Evolutionary conservation across 169 alveolate species (phyloP), one percentile per base, ranked within the genome.

Genomic region (Plasmodium vinckei): DNA sequence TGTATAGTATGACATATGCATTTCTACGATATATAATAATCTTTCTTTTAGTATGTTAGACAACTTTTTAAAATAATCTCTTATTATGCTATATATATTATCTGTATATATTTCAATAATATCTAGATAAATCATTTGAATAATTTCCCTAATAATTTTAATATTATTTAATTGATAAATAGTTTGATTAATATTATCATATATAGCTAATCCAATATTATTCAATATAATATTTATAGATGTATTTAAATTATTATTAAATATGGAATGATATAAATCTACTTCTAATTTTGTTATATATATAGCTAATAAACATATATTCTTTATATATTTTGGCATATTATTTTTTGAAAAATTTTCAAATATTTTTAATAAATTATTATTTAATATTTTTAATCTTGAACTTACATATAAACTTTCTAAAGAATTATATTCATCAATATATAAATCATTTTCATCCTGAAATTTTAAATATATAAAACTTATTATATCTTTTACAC

Each of bases 1-100:
- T 25, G 91, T 86, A 46, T 86, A 86, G 5, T 86, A 86, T 1
- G 91, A 86, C n/a, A 86, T 86, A 27, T 86, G 71, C 59, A 86
- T 59, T 63, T 86, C 91, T 42, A 86, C 60, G 13, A 71, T 73
- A 63, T 70, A 64, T 46, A 86, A 42, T 23, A 86, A 19, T 59
- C 84, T 86, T 4, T 86, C 91, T 23, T 86, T 86, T 51, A 86
- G 49, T 13, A 46, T 69, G 23, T 25, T 44, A 57, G 87, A 56
- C 12, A 86, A 57, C 19, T 60, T 60, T 86, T 23, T 86, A 46
- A 86, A 71, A 72, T 69, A 86, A 71, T 86, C 87, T 57, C 87
- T 44, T 49, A 86, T 49, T 15, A 70, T 59, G 15, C 15, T 69
- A 53, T 86, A 86, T n/a, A 54, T 17, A 56, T 42, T 49, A 46